Base-by-base conservation (phyloP, 805 yeast genomes). In the Schwanniomyces polymorphus region DNA sequence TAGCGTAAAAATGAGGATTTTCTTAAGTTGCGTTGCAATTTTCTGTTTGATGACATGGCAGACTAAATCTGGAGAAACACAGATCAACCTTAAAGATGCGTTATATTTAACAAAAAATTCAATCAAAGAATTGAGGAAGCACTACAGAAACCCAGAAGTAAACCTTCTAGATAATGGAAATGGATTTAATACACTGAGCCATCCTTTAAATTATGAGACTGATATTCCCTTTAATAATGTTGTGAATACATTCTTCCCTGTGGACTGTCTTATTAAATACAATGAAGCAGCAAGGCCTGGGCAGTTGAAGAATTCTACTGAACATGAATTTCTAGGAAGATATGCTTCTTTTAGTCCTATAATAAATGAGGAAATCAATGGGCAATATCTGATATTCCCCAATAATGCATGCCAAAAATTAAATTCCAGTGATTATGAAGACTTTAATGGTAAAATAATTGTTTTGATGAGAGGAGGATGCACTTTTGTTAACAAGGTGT, bases 401-500 rank as follows among this genome's bases (percentile, higher is more conserved):
- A 50, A 52, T 25, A 52, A 63, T 43, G 76, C 67, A 9, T 72
- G 78, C 50, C 44, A 50, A 6, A 52, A 49, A 4, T 38, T 57
- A 6, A 42, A 55, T n/a, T 51, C 41, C 2, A 18, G 35, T 11
- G 51, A 51, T 11, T 43, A 37, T 17, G 27, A 41, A 18, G 52
- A 56, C 7, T 59, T 52, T 46, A 41, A 48, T 27, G 57, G 61
- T 44, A 65, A 69, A 47, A 56, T 65, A 12, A 29, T 69, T 16
- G 52, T 69, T 3, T 59, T 67, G 2, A 52, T 66, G 47, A 48
- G 84, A n/a, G 86, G 86, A 5, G 75, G 68, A 4, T 81, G 86
- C 62, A 72, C 81, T 18, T 79, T 82, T 56, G 80, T 76, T 41
- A 70, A 71, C 12, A 83, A 83, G 54, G 77, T 82, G 14, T 55